Evolutionary conservation across 2,329 filamentous ascomycete species (phyloP), one percentile per base, ranked within the genome.

Genomic region (Ascomycota sp.): DNA sequence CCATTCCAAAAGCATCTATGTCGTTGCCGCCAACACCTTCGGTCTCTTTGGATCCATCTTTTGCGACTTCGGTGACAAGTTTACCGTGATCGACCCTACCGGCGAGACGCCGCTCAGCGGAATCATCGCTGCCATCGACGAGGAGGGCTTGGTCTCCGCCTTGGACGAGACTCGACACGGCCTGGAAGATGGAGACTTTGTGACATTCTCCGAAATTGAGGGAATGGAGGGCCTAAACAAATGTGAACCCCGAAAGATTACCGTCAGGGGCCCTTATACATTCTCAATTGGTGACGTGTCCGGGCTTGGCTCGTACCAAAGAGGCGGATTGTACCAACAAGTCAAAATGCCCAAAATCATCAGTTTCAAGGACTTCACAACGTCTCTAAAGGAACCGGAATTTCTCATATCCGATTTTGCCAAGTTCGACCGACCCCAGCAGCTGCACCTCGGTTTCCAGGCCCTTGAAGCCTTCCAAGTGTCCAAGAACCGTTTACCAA

Each of bases 331-430:
- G 38, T 98, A 79, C 54, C 76, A 80, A 29, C 89, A 98, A 55
- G 89, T 95, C 55, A 98, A 95, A 67, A 93, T 93, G 86, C 89
- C 89, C 33, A 92, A 89, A 59, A 70, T 82, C 35, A 58, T 95
- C 47, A 70, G 89, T 51, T 98, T 95, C 58, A 80, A 92, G 59
- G 64, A 72, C 29, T 69, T 93, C 37, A 73, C 73, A 30, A 60
- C 70, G 34, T 71, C 92, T 39, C 56, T 93, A 36, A 81, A 81
- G 55, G 78, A 82, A 37, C 89, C 89, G 2, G 86, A 93, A 47
- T 72, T 91, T 41, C 58, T 95, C 47, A 71, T 92, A 39, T 92
- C 89, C 16, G 89, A 98, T 53, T 98, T 84, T 50, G 89, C 89
- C 56, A 98, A 98, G 56, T 95, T 93, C 43, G 89, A 95, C 54